phyloP scores from a whole-genome alignment of 352 stramenopile genomes.

The Phytophthora pini region DNA sequence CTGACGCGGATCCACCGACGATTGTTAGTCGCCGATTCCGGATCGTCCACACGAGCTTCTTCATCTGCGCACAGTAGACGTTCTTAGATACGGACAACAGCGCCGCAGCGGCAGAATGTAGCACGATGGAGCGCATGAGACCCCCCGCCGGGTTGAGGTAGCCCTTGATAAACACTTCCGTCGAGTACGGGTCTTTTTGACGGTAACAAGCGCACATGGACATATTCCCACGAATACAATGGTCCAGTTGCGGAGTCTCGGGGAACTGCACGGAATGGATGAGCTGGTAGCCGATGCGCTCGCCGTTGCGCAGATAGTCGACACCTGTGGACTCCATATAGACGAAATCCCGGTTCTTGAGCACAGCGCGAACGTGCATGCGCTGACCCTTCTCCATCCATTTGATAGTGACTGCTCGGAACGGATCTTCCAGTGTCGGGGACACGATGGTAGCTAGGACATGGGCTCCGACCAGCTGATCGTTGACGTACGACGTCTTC shows the following conservation, averaged over 20 bases:
- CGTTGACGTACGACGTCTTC: slow-evolving; percentile 52
- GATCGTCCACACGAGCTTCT: slow-evolving; percentile 67
- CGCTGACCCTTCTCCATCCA: slow-evolving; percentile 56
- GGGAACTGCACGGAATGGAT: slow-evolving; percentile 62
- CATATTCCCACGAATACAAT: slow-evolving; percentile 51
- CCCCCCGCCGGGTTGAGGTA: slow-evolving; percentile 41
- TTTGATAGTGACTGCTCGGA: slow-evolving; percentile 50
- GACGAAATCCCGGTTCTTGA: slow-evolving; percentile 64
- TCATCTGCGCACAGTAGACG: slow-evolving; percentile 61
- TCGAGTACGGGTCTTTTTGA: slow-evolving; percentile 47
- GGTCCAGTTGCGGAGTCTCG: slow-evolving; percentile 38
- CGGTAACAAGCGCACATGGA: slow-evolving; percentile 59
- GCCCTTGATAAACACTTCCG: slow-evolving; percentile 56
- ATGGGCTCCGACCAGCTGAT: slow-evolving; percentile 47
- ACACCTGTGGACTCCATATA: slow-evolving; percentile 59
- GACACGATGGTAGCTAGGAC: slow-evolving; percentile 48
- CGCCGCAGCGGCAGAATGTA: slow-evolving; percentile 37
- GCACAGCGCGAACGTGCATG: slow-evolving; percentile 39
- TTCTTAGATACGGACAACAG: slow-evolving; percentile 43
- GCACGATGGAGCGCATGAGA: slow-evolving; percentile 45
- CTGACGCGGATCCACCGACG: background rate
- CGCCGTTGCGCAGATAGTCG: slow-evolving; percentile 47
- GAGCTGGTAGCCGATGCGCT: slow-evolving; percentile 57
- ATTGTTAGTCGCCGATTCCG: slow-evolving; percentile 29
- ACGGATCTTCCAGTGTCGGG: slow-evolving; percentile 43